Percentiles rank a stretch among this genome's conserved stretches.
Conservation (phyloP, 257 asterid species). For the Solanum ossicruentum region DNA sequence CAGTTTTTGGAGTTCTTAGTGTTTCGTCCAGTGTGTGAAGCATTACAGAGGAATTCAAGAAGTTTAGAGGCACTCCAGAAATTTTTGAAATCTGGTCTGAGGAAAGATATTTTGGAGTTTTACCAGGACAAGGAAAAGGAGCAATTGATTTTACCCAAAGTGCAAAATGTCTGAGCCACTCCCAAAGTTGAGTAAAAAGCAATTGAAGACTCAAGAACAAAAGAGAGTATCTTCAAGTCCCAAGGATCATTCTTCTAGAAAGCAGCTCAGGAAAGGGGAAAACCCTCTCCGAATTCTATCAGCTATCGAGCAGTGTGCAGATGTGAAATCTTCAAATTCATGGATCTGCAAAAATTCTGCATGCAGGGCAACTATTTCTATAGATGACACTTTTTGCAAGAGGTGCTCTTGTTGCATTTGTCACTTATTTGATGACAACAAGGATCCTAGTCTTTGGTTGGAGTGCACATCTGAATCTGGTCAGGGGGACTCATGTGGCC, state of each 20-base stretch:
- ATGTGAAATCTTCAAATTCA: conserved; percentile 29
- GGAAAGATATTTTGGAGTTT: conserved; percentile 15
- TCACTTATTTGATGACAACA: conserved; percentile 75
- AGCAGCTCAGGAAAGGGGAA: conserved; percentile 54
- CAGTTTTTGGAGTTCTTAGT: conserved; percentile 27
- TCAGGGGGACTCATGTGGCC: conserved; percentile 60
- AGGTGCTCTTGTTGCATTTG: conserved; percentile 90
- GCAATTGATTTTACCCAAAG: conserved; percentile 14
- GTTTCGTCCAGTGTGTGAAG: conserved; percentile 18
- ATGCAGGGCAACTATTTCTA: conserved; percentile 61
- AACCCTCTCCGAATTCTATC: conserved; percentile 58
- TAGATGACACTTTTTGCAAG: conserved; percentile 69
- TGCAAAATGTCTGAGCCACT: conserved; percentile 54
- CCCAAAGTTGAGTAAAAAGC: conserved; percentile 34
- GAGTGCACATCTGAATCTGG: conserved; percentile 69
- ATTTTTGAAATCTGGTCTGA: conserved; percentile 15
- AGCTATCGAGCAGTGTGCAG: conserved; percentile 35
- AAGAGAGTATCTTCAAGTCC: conserved; percentile 43
- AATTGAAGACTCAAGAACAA: conserved; percentile 31
- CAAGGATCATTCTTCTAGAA: conserved; percentile 49
- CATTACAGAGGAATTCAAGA: conserved; percentile 12
- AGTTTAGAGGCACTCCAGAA: conserved; percentile 10
- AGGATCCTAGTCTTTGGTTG: conserved; percentile 93
- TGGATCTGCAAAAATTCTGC: conserved; percentile 77
- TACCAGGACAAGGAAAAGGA: conserved; percentile 19